Base-by-base conservation (phyloP, 2,329 filamentous ascomycete genomes). In the Biscogniauxia marginata region DNA sequence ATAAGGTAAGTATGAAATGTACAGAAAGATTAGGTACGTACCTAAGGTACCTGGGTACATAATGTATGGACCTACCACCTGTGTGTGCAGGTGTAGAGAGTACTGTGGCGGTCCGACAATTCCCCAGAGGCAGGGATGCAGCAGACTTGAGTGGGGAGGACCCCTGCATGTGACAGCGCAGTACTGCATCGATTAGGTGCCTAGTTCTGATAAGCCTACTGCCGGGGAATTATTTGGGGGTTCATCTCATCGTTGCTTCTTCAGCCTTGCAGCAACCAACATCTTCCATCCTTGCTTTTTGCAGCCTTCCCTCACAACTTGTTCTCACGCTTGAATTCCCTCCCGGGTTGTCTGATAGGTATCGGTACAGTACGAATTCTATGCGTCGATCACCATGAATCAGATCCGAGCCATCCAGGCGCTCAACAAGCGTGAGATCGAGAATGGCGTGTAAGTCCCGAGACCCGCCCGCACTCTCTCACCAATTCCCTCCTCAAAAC, bases 371-470 rank as follows among this genome's bases (percentile, higher is more conserved):
- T n/a, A n/a, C n/a, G n/a, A n/a, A n/a, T n/a, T n/a, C n/a, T n/a
- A 48, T 49, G 30, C 21, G 23, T 39, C 7, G 16, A 20, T 51
- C 67, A 78, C 64, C 23, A 99, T 99, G 95, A 97, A 99, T 73
- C 88, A 91, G 65, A 95, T 99, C 65, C 90, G 92, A 66, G 88
- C 92, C 56, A 95, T 97, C 59, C 90, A 96, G 73, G 86, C 88
- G 72, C 88, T 99, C 57, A 99, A 99, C 73, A 91, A 95, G 78
- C 88, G 87, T 65, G 95, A 99, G 75, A 89, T 99, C 60, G 93
- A 97, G 73, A 87, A 91, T 72, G 91, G 88, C 70, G 83, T 92
- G 86, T 89, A 73, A 73, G 87, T 80, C n/a, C 1, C 25, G n/a
- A 20, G 3, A 6, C 7, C 13, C 49, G 6, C 16, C 49, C 4